Percentiles rank a stretch among this genome's conserved stretches.
Conservation (phyloP, 371 early-diverging fungal genomes). For the Dichotomocladium elegans region DNA sequence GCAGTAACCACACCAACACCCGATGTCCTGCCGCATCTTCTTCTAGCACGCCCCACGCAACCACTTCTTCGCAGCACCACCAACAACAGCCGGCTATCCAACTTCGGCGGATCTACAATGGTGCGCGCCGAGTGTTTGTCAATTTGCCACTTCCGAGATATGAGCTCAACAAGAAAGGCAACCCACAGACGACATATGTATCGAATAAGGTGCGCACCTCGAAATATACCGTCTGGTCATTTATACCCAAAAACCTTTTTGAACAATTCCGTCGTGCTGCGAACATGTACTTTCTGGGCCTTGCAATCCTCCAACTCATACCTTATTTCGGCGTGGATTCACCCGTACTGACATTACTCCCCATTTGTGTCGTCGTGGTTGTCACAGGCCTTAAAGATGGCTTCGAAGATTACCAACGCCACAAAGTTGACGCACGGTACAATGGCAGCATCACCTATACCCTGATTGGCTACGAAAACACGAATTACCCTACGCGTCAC, state of each 20-base stretch:
- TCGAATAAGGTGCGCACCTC: slow-evolving; percentile 79
- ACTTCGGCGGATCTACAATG: slow-evolving; percentile 24
- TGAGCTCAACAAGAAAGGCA: slow-evolving; percentile 47
- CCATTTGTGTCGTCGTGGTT: slow-evolving; percentile 83
- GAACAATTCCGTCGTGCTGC: slow-evolving; percentile 95
- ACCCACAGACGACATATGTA: slow-evolving; percentile 46
- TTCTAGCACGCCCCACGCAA: neutral
- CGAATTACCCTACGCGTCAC: slow-evolving; percentile 48
- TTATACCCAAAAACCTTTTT: slow-evolving; percentile 95
- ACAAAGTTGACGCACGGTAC: slow-evolving; percentile 81
- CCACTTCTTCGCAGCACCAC: neutral
- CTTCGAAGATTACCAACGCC: slow-evolving; percentile 94
- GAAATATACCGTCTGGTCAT: slow-evolving; percentile 89
- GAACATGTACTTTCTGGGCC: slow-evolving; percentile 94
- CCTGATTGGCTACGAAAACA: slow-evolving; percentile 72
- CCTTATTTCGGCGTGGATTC: slow-evolving; percentile 75
- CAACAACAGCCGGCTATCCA: slow-evolving; percentile 20
- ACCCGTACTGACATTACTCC: slow-evolving; percentile 78
- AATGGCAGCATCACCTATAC: slow-evolving; percentile 76
- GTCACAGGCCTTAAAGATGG: slow-evolving; percentile 95
- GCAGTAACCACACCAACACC: neutral
- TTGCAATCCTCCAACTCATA: slow-evolving; percentile 89
- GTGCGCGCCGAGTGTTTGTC: slow-evolving; percentile 62
- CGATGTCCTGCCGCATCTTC: neutral
- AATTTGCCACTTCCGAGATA: slow-evolving; percentile 60